Percentiles rank a stretch among this genome's conserved stretches.
Evolutionary conservation across 2,329 filamentous ascomycete genomes (phyloP).

Genomic region (Nemania serpens): DNA sequence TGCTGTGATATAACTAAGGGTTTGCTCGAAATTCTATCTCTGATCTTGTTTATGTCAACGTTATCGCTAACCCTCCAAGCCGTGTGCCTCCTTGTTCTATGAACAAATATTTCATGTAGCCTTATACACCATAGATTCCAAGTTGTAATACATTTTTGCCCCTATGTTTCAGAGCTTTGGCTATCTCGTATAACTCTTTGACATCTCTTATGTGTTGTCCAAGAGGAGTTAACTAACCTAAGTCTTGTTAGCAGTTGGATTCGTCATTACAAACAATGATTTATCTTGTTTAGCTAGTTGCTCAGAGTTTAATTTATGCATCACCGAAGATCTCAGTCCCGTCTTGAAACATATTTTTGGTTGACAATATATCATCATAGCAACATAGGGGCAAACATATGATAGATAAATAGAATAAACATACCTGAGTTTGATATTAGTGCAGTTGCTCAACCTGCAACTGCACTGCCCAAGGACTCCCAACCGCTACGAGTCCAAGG

Average conservation of each 20-base stretch:
- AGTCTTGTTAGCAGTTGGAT: not conserved
- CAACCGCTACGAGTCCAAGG: conserved; percentile 76
- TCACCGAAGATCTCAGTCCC: conserved; percentile 42
- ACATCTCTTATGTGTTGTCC: no score
- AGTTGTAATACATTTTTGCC: no score
- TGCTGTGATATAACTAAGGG: no score
- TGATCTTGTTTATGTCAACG: no score
- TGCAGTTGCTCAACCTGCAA: conserved; percentile 37
- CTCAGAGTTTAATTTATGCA: conserved; percentile 34
- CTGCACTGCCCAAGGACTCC: conserved; percentile 56
- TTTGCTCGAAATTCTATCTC: no score
- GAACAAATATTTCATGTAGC: no score
- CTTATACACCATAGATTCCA: no score
- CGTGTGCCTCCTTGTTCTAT: no score
- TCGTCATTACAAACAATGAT: not conserved
- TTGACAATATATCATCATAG: conserved; percentile 40
- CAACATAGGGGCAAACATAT: conserved; percentile 11
- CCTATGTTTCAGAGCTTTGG: no score
- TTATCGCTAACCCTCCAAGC: no score
- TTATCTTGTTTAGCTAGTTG: not conserved
- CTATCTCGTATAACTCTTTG: no score
- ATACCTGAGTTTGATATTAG: conserved; percentile 22
- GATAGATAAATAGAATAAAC: not conserved
- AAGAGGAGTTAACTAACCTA: not conserved
- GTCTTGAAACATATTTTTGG: conserved; percentile 44